These are phyloP conservation scores for Aeschynomene evenia DNA, from an alignment of 306 rosid genomes.

Conservation along the genomic window DNA sequence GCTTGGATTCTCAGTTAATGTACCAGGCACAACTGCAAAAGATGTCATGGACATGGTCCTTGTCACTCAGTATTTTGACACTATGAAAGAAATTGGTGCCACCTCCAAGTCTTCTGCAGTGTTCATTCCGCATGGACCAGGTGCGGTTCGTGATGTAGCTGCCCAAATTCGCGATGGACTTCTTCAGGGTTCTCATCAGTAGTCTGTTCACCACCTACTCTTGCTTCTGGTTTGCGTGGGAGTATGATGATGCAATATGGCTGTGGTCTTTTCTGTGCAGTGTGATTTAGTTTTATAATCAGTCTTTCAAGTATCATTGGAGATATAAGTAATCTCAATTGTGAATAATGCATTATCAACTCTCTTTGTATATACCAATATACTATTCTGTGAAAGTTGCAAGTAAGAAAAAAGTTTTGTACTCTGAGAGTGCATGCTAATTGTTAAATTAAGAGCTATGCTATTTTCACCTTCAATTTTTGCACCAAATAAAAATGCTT, in stretches of 20 bases:
- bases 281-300: constrained; percentile 1
- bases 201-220: constrained; percentile 13
- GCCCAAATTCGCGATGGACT: constrained; percentile 90
- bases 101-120: constrained; percentile 89
- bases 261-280: constrained; percentile 7
- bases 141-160: constrained; percentile 87
- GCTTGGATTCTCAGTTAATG: constrained; percentile 81
- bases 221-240: constrained; percentile 13
- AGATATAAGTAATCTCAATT: background rate
- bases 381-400: constrained; percentile 6
- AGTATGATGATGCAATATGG: constrained; percentile 4
- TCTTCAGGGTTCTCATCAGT: constrained; percentile 68
- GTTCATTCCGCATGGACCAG: constrained; percentile 97
- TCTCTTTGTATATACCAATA: background rate
- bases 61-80: constrained; percentile 92
- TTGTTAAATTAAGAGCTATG: background rate
- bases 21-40: constrained; percentile 86
- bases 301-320: background rate
- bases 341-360: constrained; percentile 1
- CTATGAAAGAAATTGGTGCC: constrained; percentile 97
- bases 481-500: background rate
- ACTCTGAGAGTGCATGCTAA: background rate
- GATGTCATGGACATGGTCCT: constrained; percentile 99
- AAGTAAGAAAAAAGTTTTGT: background rate
- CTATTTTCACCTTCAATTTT: background rate